Conservation (phyloP, 2,329 filamentous ascomycete genomes). For the Arthrobotrys sphaeroides region DNA sequence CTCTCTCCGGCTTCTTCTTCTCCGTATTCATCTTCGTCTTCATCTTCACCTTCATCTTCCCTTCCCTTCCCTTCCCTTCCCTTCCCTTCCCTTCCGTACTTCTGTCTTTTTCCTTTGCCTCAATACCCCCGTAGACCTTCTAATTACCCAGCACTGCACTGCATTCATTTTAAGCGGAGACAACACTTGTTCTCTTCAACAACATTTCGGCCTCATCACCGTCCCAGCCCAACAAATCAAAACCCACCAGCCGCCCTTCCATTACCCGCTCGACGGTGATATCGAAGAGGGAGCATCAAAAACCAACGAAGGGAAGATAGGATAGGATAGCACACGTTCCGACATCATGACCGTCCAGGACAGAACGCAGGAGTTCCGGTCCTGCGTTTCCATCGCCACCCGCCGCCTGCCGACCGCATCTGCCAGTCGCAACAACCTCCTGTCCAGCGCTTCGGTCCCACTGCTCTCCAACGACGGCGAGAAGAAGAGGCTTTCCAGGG, state of each 20-base stretch:
- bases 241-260: neutral
- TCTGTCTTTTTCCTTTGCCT: neutral
- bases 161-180: neutral
- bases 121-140: neutral
- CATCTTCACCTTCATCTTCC: neutral
- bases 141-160: neutral
- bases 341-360: constrained; percentile 83
- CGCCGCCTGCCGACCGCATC: constrained; percentile 79
- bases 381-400: constrained; percentile 71
- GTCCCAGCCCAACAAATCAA: neutral
- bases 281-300: neutral
- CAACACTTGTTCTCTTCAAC: constrained; percentile 36
- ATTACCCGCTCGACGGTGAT: neutral
- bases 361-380: constrained; percentile 92
- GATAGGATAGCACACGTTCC: constrained; percentile 56
- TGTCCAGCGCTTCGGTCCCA: constrained; percentile 79
- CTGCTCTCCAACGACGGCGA: constrained; percentile 70
- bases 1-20: neutral
- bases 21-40: neutral
- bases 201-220: neutral
- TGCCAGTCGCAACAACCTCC: constrained; percentile 79
- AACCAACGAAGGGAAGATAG: neutral
- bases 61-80: neutral
- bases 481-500: constrained; percentile 70
- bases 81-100: neutral